Evolutionary conservation across 345 rosid species (phyloP).

Genomic region (Dipteronia dyeriana): DNA sequence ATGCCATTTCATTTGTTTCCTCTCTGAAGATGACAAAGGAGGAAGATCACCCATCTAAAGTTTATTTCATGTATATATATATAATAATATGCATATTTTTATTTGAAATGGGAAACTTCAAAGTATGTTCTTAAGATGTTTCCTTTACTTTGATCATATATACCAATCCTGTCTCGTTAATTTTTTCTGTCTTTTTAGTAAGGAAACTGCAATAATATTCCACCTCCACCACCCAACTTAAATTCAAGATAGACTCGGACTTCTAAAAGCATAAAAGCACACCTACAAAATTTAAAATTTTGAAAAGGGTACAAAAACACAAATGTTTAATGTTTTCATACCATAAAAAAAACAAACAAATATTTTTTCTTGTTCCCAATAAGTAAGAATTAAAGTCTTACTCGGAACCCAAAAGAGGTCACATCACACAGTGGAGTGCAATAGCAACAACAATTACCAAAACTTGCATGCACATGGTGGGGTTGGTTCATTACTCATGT

Average conservation of each 20-base stretch:
- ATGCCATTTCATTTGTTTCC: too few relatives aligned
- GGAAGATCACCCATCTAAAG: background rate
- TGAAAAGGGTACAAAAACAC: too few relatives aligned
- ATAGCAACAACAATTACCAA: background rate
- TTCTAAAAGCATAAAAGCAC: background rate
- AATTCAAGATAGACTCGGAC: background rate
- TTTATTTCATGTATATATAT: background rate
- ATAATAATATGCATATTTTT: too few relatives aligned
- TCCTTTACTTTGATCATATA: background rate
- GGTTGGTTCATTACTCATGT: background rate
- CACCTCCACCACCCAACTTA: background rate
- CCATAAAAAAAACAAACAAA: background rate
- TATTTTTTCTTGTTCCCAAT: background rate
- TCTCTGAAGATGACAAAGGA: background rate
- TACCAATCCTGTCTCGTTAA: background rate
- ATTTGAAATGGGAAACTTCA: constrained; percentile 11
- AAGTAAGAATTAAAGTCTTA: background rate
- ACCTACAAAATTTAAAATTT: too few relatives aligned
- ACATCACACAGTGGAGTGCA: background rate
- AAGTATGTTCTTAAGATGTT: constrained; percentile 8
- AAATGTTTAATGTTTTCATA: background rate
- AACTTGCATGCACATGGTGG: constrained; percentile 23
- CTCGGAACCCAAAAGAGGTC: background rate
- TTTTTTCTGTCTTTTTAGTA: background rate
- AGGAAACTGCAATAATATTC: background rate